Percentiles rank a stretch among this genome's conserved stretches.
phyloP scores from a whole-genome alignment of 257 asterid species.

The Salvia splendens region DNA sequence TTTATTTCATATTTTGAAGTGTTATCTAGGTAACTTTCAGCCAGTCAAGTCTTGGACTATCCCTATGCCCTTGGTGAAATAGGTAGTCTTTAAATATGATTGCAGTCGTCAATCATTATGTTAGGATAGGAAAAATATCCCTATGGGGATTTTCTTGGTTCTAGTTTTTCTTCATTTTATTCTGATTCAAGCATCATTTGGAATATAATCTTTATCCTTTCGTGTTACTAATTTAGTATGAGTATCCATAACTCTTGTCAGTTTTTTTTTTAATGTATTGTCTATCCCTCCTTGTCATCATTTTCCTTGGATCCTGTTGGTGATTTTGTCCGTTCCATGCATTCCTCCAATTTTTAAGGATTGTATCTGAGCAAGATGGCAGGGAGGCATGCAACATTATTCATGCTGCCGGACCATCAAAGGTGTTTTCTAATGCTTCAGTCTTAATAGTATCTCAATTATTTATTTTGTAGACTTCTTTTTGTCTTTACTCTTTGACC shows the following conservation, averaged over 20 bases:
- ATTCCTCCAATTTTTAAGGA: slow-evolving; percentile 46
- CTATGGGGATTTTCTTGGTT: neutral
- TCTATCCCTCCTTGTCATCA: neutral
- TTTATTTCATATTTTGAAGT: neutral
- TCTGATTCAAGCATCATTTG: slow-evolving; percentile 4
- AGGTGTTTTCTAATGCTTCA: slow-evolving; percentile 54
- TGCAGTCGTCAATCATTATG: neutral
- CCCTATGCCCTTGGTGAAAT: neutral
- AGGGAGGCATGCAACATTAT: slow-evolving; percentile 89
- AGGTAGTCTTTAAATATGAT: slow-evolving; percentile 7
- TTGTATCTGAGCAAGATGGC: slow-evolving; percentile 86
- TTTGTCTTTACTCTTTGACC: slow-evolving; percentile 15
- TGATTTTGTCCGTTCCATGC: neutral
- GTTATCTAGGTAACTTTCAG: neutral
- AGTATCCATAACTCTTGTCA: neutral
- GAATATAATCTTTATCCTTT: neutral
- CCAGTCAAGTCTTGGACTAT: neutral
- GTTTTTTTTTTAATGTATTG: no score
- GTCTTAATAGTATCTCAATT: slow-evolving; percentile 7
- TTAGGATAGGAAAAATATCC: neutral
- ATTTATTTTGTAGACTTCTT: slow-evolving; percentile 4
- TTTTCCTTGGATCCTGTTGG: neutral
- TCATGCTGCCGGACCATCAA: slow-evolving; percentile 97
- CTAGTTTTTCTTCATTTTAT: neutral
- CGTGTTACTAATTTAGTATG: neutral